phyloP scores from a whole-genome alignment of 352 stramenopile genomes.

The Aphanomyces cochlioides region DNA sequence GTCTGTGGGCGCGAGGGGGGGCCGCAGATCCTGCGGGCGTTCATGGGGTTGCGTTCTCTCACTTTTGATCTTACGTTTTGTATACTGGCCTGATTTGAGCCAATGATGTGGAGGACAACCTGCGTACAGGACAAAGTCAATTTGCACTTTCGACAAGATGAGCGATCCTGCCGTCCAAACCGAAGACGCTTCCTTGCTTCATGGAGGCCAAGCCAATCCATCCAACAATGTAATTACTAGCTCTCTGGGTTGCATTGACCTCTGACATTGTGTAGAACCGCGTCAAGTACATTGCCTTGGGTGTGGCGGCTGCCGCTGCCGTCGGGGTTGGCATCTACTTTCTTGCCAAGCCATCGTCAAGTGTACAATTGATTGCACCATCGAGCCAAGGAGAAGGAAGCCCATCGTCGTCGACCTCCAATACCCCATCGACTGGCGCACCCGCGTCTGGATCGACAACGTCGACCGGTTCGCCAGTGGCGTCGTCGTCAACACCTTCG shows the following conservation, averaged over 20 bases:
- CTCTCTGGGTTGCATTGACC: too few species aligned
- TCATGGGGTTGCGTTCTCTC: neutral
- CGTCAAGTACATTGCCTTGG: constrained; percentile 17
- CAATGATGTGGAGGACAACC: neutral
- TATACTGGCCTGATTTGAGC: constrained; percentile 15
- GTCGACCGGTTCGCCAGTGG: neutral
- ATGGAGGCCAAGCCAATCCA: neutral
- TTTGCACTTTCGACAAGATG: constrained; percentile 9
- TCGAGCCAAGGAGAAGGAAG: neutral
- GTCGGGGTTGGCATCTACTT: constrained; percentile 24
- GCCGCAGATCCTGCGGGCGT: too few species aligned
- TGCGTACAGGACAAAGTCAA: neutral
- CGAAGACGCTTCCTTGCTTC: constrained; percentile 21
- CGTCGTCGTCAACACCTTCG: neutral
- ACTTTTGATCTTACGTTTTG: constrained; percentile 1
- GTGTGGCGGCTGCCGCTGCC: constrained; percentile 4
- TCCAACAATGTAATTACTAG: neutral
- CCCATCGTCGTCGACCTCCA: neutral
- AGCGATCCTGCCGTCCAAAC: constrained; percentile 17
- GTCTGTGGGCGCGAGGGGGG: too few species aligned
- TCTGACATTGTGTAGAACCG: too few species aligned
- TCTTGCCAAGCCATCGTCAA: neutral
- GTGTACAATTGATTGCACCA: neutral
- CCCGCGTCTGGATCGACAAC: too few species aligned
- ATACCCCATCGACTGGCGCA: neutral